These are phyloP conservation scores for Novymonas esmeraldas DNA, from an alignment of 208 protist genomes.

Conservation along the genomic window DNA sequence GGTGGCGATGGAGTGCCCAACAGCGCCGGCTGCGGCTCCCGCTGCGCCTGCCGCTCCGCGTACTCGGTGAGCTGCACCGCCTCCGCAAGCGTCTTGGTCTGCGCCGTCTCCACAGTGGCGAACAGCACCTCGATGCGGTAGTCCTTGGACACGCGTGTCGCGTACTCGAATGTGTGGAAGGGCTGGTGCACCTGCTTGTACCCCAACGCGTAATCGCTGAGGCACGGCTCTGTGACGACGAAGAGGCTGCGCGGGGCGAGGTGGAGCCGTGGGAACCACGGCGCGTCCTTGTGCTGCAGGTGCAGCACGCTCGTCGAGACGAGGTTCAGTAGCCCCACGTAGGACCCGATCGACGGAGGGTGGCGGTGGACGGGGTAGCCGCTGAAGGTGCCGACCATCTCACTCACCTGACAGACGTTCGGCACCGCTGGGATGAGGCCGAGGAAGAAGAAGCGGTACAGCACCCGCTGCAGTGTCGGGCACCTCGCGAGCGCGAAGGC, in stretches of 20 bases:
- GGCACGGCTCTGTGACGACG: slow-evolving; percentile 79
- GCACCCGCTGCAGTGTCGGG: slow-evolving; percentile 71
- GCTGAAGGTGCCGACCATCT: slow-evolving; percentile 90
- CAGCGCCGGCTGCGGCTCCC: slow-evolving; percentile 1
- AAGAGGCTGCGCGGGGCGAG: slow-evolving; percentile 81
- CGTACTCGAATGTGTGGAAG: slow-evolving; percentile 89
- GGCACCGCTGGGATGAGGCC: slow-evolving; percentile 81
- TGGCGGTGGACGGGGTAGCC: slow-evolving; percentile 89
- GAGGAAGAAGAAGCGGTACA: slow-evolving; percentile 78
- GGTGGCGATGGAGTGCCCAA: too few relatives aligned
- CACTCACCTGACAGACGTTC: slow-evolving; percentile 89
- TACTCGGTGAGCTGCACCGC: slow-evolving; percentile 85
- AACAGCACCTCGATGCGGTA: slow-evolving; percentile 93
- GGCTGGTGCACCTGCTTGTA: slow-evolving; percentile 88
- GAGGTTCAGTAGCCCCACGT: slow-evolving; percentile 88
- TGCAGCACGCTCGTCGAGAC: slow-evolving; percentile 83
- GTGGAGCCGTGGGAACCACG: slow-evolving; percentile 88
- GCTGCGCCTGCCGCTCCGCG: slow-evolving; percentile 24
- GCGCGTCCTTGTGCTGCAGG: slow-evolving; percentile 78
- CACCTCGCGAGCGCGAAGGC: slow-evolving; percentile 73
- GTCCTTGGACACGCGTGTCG: slow-evolving; percentile 87
- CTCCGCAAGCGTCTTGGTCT: slow-evolving; percentile 61
- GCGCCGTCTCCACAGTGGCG: slow-evolving; percentile 79
- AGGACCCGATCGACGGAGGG: slow-evolving; percentile 76
- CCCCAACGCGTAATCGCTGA: slow-evolving; percentile 86